Base-by-base conservation (phyloP, 2,329 filamentous ascomycete genomes). In the Ophiostoma quercus region DNA sequence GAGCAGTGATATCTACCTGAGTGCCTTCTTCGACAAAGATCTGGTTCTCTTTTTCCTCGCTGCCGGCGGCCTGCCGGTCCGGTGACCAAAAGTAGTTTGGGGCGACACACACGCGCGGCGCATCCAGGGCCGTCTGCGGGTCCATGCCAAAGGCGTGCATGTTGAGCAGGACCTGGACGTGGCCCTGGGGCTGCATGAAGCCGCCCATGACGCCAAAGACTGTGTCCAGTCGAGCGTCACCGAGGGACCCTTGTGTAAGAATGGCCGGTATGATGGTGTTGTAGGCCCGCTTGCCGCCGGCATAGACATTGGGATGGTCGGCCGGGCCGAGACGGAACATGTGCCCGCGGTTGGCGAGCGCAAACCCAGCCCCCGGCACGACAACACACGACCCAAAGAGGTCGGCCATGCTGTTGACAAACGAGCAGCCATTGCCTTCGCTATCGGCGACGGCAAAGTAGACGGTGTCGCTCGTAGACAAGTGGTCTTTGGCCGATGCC, bases 151-250 rank as follows among this genome's bases (percentile, higher is more conserved):
- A 96, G 0, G 91, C 87, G 0, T 95, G 80, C 85, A 96, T 94
- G 74, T 96, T 96, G 0, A 97, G 82, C 12, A 98, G 80, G 0
- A 97, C 93, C 78, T 98, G 94, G 0, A 97, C 89, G 72, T 97
- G 94, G 16, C 94, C 94, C 78, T 97, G 94, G 0, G 94, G 94
- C 79, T 98, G 94, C 91, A 97, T 98, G 78, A 95, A 97, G 0
- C 92, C 94, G 43, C 94, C 94, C 94, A 98, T 97, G 72, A 97
- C 93, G 62, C 94, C 94, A 74, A 73, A 67, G 34, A 73, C 69
- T 4, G 71, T 43, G 63, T n/a, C n/a, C n/a, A n/a, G n/a, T n/a
- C n/a, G n/a, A n/a, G n/a, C n/a, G n/a, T n/a, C n/a, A n/a, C n/a
- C n/a, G n/a, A n/a, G n/a, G n/a, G n/a, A n/a, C n/a, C n/a, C n/a